Evolutionary conservation across 2,329 filamentous ascomycete genomes (phyloP).

Genomic region (Calonectria crousiana): DNA sequence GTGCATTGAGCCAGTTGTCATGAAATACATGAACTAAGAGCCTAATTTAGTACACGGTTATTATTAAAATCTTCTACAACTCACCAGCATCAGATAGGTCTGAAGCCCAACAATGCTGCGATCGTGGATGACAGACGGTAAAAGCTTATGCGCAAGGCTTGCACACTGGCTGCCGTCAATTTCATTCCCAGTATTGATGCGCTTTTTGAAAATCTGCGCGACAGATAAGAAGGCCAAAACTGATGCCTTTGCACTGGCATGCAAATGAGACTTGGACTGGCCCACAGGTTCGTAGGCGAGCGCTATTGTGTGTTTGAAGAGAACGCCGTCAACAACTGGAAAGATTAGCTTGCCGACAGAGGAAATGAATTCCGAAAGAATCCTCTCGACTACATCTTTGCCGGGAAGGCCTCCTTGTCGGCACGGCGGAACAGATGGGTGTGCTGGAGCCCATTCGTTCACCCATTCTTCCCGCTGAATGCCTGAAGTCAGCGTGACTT

Average conservation of each 20-base stretch:
- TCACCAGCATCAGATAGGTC: slow-evolving; percentile 61
- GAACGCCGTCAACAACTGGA: slow-evolving; percentile 59
- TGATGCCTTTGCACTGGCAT: slow-evolving; percentile 57
- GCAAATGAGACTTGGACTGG: slow-evolving; percentile 33
- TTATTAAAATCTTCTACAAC: slow-evolving; percentile 32
- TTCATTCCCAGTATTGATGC: slow-evolving; percentile 23
- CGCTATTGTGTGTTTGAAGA: slow-evolving; percentile 60
- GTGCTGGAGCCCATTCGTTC: not conserved
- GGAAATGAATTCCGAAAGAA: not conserved
- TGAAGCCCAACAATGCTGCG: slow-evolving; percentile 58
- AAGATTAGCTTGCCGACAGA: slow-evolving; percentile 51
- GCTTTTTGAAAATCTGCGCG: slow-evolving; percentile 35
- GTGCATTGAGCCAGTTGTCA: slow-evolving; percentile 60
- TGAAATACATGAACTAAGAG: slow-evolving; percentile 55
- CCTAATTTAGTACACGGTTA: not conserved
- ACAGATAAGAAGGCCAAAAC: slow-evolving; percentile 62
- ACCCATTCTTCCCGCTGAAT: not conserved
- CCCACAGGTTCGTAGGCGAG: slow-evolving; percentile 55
- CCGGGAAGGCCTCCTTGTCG: not conserved
- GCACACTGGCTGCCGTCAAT: slow-evolving; percentile 57
- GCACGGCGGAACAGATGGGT: not conserved
- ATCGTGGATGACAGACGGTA: slow-evolving; percentile 58
- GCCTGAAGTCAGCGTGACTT: not conserved
- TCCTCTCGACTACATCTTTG: not conserved
- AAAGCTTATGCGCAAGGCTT: slow-evolving; percentile 54